Conservation (phyloP, 176 grass and related monocot genomes). For the Aegilops tauschii region DNA sequence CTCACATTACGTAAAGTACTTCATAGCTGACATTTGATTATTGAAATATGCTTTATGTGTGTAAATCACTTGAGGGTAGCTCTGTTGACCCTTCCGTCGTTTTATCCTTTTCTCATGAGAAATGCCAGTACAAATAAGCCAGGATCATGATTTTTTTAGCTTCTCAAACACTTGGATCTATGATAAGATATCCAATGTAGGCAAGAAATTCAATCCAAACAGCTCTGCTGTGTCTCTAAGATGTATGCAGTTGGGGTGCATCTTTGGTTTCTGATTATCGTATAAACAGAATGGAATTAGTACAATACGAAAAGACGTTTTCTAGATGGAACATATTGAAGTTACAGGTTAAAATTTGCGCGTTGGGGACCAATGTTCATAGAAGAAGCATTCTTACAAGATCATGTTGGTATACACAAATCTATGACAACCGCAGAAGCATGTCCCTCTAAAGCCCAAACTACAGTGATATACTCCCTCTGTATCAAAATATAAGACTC, state of each 20-base stretch:
- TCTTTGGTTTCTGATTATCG: background rate
- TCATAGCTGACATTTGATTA: too few relatives aligned
- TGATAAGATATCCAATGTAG: background rate
- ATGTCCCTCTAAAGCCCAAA: too few relatives aligned
- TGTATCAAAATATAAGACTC: too few relatives aligned
- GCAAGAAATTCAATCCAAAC: fast-evolving
- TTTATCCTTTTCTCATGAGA: background rate
- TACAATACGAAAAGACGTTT: background rate
- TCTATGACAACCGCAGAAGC: too few relatives aligned
- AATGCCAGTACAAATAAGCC: background rate
- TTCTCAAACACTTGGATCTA: background rate
- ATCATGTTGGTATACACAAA: background rate
- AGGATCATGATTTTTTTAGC: background rate
- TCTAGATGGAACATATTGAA: background rate
- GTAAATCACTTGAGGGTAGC: too few relatives aligned
- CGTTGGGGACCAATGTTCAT: too few relatives aligned
- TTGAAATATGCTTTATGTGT: too few relatives aligned
- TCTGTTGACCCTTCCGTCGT: background rate
- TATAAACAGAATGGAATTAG: background rate
- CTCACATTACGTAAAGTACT: too few relatives aligned
- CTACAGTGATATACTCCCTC: too few relatives aligned
- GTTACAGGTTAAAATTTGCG: background rate
- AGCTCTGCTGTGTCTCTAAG: background rate
- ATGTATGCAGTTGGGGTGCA: background rate
- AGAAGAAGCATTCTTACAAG: too few relatives aligned